These are phyloP conservation scores for Powellomyces hirtus DNA, from an alignment of 192 early-diverging fungal genomes.

Conservation along the genomic window DNA sequence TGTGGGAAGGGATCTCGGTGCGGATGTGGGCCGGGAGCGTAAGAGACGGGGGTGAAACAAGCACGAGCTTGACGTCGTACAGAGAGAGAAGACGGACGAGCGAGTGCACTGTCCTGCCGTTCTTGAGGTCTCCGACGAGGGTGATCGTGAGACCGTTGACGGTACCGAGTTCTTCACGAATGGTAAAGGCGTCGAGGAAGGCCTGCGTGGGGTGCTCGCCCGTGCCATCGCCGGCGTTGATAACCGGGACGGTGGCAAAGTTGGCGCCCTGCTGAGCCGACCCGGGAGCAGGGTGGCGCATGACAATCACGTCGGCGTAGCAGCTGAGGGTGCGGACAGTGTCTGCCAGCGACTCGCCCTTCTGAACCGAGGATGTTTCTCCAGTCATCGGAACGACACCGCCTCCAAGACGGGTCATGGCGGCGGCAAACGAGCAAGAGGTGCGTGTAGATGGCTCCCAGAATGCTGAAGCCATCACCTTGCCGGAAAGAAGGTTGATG, in stretches of 20 bases:
- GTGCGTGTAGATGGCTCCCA: slow-evolving; percentile 97
- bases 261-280: slow-evolving; percentile 80
- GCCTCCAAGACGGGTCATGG: slow-evolving; percentile 92
- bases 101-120: slow-evolving; percentile 97
- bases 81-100: slow-evolving; percentile 83
- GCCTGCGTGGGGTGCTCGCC: slow-evolving; percentile 99
- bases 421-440: slow-evolving; percentile 88
- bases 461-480: slow-evolving; percentile 93
- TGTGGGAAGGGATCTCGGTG: slow-evolving; percentile 24
- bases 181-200: slow-evolving; percentile 94
- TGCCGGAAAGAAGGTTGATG: slow-evolving; percentile 82
- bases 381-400: slow-evolving; percentile 81
- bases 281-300: slow-evolving; percentile 91
- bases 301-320: slow-evolving; percentile 89
- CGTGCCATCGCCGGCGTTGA: slow-evolving; percentile 95
- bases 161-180: slow-evolving; percentile 86
- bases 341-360: slow-evolving; percentile 94
- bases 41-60: slow-evolving; percentile 80
- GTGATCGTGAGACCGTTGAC: slow-evolving; percentile 95
- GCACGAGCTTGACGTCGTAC: slow-evolving; percentile 93
- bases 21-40: slow-evolving; percentile 83
- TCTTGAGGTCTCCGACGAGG: slow-evolving; percentile 94
- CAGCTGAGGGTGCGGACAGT: slow-evolving; percentile 90
- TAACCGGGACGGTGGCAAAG: slow-evolving; percentile 85
- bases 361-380: slow-evolving; percentile 84